Evolutionary conservation across 768 basidiomycete species (phyloP), one percentile per base, ranked within the genome.

Genomic region (Dacryopinax primogenitus): DNA sequence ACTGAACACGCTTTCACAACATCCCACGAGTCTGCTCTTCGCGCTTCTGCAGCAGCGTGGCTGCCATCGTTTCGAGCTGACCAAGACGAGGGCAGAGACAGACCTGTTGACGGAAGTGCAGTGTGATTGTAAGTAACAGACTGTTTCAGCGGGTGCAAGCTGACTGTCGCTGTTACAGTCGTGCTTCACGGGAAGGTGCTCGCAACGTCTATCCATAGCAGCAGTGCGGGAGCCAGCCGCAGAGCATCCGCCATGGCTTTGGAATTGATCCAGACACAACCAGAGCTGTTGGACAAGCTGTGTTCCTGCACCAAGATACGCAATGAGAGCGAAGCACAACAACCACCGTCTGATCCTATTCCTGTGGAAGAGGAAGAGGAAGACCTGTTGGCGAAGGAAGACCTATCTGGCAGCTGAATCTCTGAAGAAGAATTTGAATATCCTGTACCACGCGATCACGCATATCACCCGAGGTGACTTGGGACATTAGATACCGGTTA

Each of bases 11-110:
- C 77, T 90, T 21, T 83, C 87, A 2, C 83, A 84, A 68, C 88
- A 91, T 73, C 90, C 90, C 1, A 88, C 86, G 28, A 86, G 86
- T 71, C 77, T 83, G 63, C 78, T 92, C 13, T 84, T 85, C 63
- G 88, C 91, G 70, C 72, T 88, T 30, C 76, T 90, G 63, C 86
- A 90, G 70, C 80, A 82, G 32, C 81, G 85, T 68, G 85, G 86
- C 44, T 90, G 90, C 69, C 84, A 84, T 62, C 76, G 80, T 65
- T 86, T 89, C 65, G 77, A 81, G 66, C 79, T 87, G 47, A 71
- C 77, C 51, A 88, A 84, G 69, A 37, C 68, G 2, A 68, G 67
- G n/a, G 70, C 70, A 16, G 69, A 70, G 58, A 61, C 65, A 16
- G 44, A 28, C 21, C 70, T 70, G 0, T 37, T 71, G 63, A 69